Percentiles rank a stretch among this genome's conserved stretches.
Evolutionary conservation across 495 filamentous ascomycete genomes (phyloP).

Genomic region (Penicillium cataractarum): DNA sequence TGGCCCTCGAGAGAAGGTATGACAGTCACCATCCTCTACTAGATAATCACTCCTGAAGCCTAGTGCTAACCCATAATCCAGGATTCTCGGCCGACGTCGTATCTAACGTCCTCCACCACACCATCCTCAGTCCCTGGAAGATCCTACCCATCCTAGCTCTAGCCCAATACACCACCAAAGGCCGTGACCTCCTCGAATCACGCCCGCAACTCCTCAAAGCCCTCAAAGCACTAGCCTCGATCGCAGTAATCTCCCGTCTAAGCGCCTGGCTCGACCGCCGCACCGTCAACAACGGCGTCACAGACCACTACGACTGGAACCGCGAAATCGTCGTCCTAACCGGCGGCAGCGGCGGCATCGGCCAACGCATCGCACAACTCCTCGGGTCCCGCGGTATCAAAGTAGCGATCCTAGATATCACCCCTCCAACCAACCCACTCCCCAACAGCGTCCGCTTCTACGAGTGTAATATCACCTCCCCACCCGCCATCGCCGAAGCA

Average conservation of each 20-base stretch:
- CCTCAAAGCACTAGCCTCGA: conserved; percentile 27
- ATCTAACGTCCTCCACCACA: conserved; percentile 55
- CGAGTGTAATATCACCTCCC: conserved; percentile 66
- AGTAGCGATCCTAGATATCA: conserved; percentile 72
- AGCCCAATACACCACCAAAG: conserved; percentile 61
- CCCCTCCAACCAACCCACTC: conserved; percentile 57
- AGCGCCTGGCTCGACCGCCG: conserved; percentile 54
- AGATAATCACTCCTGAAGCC: too few species aligned
- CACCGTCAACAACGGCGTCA: conserved; percentile 62
- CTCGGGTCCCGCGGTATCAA: conserved; percentile 61
- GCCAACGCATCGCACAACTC: conserved; percentile 60
- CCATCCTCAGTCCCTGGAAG: conserved; percentile 62
- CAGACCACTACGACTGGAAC: conserved; percentile 67
- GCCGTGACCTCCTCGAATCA: conserved; percentile 50
- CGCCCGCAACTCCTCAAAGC: conserved; percentile 44
- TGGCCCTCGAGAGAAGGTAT: conserved; percentile 43
- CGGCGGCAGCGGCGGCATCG: conserved; percentile 72
- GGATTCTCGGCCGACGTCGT: conserved; percentile 67
- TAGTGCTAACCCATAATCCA: conserved; percentile 21
- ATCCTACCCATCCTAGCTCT: conserved; percentile 59
- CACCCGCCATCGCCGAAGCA: conserved; percentile 47
- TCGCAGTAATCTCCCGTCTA: conserved; percentile 52
- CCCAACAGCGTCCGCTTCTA: conserved; percentile 60
- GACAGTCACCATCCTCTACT: background rate
- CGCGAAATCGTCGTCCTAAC: conserved; percentile 73